Base-by-base conservation (phyloP, 2,329 filamentous ascomycete genomes). In the Furcasterigmium furcatum region DNA sequence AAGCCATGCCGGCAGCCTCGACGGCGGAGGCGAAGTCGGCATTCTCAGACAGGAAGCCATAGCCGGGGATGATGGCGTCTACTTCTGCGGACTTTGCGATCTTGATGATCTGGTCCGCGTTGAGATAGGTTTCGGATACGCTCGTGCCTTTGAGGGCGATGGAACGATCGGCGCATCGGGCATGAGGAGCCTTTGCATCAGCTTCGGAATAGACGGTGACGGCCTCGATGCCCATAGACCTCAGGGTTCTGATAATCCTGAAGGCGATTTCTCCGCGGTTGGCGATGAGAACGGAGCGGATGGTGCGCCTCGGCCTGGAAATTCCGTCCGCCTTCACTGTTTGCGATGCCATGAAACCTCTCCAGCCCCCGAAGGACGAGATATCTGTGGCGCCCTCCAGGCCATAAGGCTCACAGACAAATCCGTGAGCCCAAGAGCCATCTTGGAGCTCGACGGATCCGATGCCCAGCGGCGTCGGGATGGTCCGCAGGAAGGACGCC, bases 191-290 rank as follows among this genome's bases (percentile, higher is more conserved):
- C 48, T 67, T 68, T 25, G 77, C 73, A 62, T 90, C 87, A 4
- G 48, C 50, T 6, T 56, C 78, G 5, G 86, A 87, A 61, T 88
- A 89, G 41, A 89, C 73, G 1, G 85, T 85, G 4, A 86, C 84
- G 9, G 85, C 84, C 38, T 76, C 74, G 54, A 89, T 82, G 21
- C 84, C 83, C 58, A 86, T 78, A 50, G 81, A 75, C 14, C 79
- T 74, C 16, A 86, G 80, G 16, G 86, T 88, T 39, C 76, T 72
- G 50, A 84, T 80, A 32, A 90, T 85, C 46, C 87, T 79, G 63
- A 88, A 68, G 19, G 87, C 87, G 53, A 89, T 89, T 57, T 89
- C 85, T 50, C 85, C 87, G 52, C 87, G 74, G 58, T 90, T 91
- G 9, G 86, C 86, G 52, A 90, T 86, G 1, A 90, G 71, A n/a